Evolutionary conservation across 192 early-diverging fungal species (phyloP), one percentile per base, ranked within the genome.

Genomic region (Linnemannia schmuckeri): DNA sequence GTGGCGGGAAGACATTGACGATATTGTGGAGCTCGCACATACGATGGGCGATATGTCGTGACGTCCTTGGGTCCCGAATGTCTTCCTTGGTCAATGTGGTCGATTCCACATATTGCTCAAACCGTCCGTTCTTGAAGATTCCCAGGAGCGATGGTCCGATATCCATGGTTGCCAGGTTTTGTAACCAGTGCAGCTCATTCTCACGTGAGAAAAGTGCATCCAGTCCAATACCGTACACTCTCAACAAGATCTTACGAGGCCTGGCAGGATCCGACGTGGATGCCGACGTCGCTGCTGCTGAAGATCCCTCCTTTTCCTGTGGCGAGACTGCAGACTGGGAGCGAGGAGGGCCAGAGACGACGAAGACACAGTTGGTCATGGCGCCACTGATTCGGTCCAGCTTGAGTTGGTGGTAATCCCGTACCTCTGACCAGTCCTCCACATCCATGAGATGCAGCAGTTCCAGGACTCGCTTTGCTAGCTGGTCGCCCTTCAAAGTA

Each of bases 101-200:
- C 33, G 94, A 95, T 47, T 95, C 93, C 3, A 98, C 89, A 66
- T 93, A 97, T 82, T 98, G 92, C 77, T 98, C 97, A 80, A 98
- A 89, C 13, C 97, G 90, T 40, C 97, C 97, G 85, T 98, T 98
- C 22, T 89, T 91, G 87, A 97, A 98, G 24, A 94, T 93, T 2
- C 92, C 95, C 10, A 96, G 89, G 49, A 98, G 78, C 4, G 85
- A 89, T 5, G 97, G 95, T 1, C 96, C 97, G 20, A 96, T 91
- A 0, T 94, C 93, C 70, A 94, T 82, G 1, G 89, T 84, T 4
- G 94, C 94, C 33, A 98, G 85, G 66, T 94, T 92, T 68, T 85
- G 75, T 38, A 97, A 88, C 94, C 96, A 98, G 35, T 92, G 89
- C 57, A 98, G 90, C 79, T 98, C 97, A 49, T 94, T 93, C 24